Percentiles rank a stretch among this genome's conserved stretches.
phyloP scores from a whole-genome alignment of 2,329 filamentous ascomycete species.

The Venturia pyrina region DNA sequence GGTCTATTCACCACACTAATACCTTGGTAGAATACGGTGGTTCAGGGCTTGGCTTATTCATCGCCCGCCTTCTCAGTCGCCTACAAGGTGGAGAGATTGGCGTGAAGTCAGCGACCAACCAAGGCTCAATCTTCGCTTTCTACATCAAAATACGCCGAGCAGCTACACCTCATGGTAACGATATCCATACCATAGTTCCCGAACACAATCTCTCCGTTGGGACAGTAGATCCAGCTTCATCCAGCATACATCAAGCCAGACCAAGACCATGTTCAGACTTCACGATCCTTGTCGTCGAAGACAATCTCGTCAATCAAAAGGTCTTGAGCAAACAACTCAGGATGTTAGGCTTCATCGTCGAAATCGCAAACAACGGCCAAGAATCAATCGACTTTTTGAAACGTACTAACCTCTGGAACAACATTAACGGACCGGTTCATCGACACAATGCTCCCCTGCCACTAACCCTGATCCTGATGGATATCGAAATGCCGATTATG shows the following conservation, averaged over 20 bases:
- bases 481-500: slow-evolving; percentile 13
- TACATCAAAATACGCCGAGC: slow-evolving; percentile 45
- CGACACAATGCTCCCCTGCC: neutral
- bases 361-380: slow-evolving; percentile 25
- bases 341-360: slow-evolving; percentile 21
- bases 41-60: slow-evolving; percentile 53
- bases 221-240: neutral
- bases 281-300: slow-evolving; percentile 21
- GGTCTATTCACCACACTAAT: neutral
- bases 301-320: slow-evolving; percentile 28
- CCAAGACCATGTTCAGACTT: slow-evolving; percentile 5
- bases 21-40: slow-evolving; percentile 54
- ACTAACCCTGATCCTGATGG: slow-evolving; percentile 11
- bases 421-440: neutral
- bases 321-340: slow-evolving; percentile 25
- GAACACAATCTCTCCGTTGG: slow-evolving; percentile 4
- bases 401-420: slow-evolving; percentile 3
- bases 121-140: slow-evolving; percentile 57
- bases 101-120: slow-evolving; percentile 46
- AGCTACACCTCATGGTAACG: neutral
- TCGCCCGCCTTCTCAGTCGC: slow-evolving; percentile 55
- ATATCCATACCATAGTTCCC: neutral
- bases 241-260: neutral
- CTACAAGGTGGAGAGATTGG: slow-evolving; percentile 63
- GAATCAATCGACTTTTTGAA: slow-evolving; percentile 18